These are phyloP conservation scores for Emericellopsis cladophorae DNA, from an alignment of 2,329 filamentous ascomycete species.

Conservation along the genomic window DNA sequence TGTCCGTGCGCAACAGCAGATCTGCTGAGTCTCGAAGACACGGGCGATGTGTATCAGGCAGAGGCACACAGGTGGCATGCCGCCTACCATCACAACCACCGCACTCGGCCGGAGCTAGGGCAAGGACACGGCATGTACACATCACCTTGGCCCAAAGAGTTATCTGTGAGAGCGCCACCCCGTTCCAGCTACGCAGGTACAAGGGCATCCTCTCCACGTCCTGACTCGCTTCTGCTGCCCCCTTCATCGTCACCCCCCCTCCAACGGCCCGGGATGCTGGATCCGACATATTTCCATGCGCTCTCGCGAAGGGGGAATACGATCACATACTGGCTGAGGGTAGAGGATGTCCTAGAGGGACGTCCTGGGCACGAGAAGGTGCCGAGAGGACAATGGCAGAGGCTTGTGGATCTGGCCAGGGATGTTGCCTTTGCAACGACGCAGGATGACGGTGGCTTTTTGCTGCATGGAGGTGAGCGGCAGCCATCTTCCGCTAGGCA, in stretches of 20 bases:
- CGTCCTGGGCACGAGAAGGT: slow-evolving; percentile 3
- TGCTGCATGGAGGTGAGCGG: neutral
- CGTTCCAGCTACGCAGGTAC: neutral
- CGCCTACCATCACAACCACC: no score
- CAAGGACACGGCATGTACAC: neutral
- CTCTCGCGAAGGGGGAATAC: neutral
- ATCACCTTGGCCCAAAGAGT: neutral
- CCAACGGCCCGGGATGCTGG: neutral
- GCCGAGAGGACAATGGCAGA: slow-evolving; percentile 6
- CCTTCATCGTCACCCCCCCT: neutral
- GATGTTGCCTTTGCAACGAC: neutral
- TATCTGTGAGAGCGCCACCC: neutral
- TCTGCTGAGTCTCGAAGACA: no score
- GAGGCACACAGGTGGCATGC: no score
- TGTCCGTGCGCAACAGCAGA: no score
- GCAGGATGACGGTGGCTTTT: no score
- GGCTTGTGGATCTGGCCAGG: slow-evolving; percentile 4
- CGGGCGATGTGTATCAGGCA: no score
- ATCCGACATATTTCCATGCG: slow-evolving; percentile 2
- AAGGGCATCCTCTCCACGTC: neutral
- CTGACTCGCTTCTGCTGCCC: slow-evolving; percentile 1
- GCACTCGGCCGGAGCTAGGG: neutral
- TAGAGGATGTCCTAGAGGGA: slow-evolving; percentile 4
- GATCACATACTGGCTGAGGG: slow-evolving; percentile 7
- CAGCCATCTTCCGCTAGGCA: neutral